Evolutionary conservation across 192 early-diverging fungal genomes (phyloP).

Genomic region (Pilobolus umbonatus): DNA sequence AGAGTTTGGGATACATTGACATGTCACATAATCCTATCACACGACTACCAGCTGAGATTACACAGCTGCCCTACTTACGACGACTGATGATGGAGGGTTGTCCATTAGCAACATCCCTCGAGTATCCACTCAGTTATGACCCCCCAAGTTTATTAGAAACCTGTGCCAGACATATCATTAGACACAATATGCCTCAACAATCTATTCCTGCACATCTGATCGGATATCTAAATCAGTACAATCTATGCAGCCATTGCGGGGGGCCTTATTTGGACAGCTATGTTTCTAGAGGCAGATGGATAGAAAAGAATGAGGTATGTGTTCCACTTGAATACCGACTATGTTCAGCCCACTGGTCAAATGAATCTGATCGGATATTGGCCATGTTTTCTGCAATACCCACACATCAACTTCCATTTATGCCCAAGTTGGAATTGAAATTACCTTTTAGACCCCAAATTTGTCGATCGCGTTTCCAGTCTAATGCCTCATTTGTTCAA

Average conservation of each 20-base stretch:
- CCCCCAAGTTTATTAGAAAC: slow-evolving; percentile 70
- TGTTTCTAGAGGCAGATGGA: slow-evolving; percentile 56
- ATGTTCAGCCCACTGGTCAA: slow-evolving; percentile 72
- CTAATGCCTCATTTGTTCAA: background rate
- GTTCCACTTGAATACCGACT: slow-evolving; percentile 63
- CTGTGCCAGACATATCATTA: slow-evolving; percentile 48
- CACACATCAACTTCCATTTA: background rate
- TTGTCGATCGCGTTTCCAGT: background rate
- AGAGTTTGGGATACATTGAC: slow-evolving; percentile 60
- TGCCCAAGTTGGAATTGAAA: no score
- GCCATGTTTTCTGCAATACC: slow-evolving; percentile 41
- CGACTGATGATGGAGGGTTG: slow-evolving; percentile 55
- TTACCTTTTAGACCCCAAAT: no score
- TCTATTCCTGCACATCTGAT: slow-evolving; percentile 23
- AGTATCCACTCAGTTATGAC: slow-evolving; percentile 31
- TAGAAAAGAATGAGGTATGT: slow-evolving; percentile 53
- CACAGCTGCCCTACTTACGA: slow-evolving; percentile 64
- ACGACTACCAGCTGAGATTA: slow-evolving; percentile 67
- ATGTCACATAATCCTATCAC: slow-evolving; percentile 62
- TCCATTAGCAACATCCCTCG: slow-evolving; percentile 37
- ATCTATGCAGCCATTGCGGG: slow-evolving; percentile 66
- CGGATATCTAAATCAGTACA: slow-evolving; percentile 54
- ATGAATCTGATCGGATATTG: slow-evolving; percentile 58
- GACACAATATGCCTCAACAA: background rate
- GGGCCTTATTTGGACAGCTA: slow-evolving; percentile 77